Percentiles rank a stretch among this genome's conserved stretches.
These are phyloP conservation scores for Aspergillus sp. DNA, from an alignment of 2,329 filamentous ascomycete species.

Conservation along the genomic window DNA sequence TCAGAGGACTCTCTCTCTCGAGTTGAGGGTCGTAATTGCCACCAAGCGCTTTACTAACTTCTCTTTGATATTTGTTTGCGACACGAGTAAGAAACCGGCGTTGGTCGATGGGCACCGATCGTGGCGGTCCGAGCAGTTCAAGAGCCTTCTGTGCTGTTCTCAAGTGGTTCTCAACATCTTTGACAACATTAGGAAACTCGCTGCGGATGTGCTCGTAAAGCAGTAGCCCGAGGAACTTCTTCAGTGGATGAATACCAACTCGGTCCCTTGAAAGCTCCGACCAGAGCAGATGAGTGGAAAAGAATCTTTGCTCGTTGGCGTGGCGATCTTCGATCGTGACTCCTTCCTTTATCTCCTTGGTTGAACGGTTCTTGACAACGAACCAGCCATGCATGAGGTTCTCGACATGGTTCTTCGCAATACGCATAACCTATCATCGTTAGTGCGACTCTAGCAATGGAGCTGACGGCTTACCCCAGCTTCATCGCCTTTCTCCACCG, in stretches of 20 bases:
- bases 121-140: constrained; percentile 21
- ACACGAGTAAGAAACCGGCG: constrained; percentile 24
- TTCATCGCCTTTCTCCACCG: constrained; percentile 32
- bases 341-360: constrained; percentile 28
- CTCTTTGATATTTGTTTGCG: constrained; percentile 18
- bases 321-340: constrained; percentile 39
- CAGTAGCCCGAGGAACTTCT: constrained; percentile 22
- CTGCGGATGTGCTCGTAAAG: constrained; percentile 30
- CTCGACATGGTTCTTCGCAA: constrained; percentile 23
- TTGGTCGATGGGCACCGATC: constrained; percentile 23
- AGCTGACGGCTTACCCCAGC: constrained; percentile 16
- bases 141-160: constrained; percentile 30
- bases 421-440: constrained; percentile 19
- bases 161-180: constrained; percentile 20
- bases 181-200: constrained; percentile 24
- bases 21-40: constrained; percentile 21
- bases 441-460: background rate
- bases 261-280: constrained; percentile 22
- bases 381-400: constrained; percentile 32
- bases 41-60: constrained; percentile 21
- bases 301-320: constrained; percentile 23
- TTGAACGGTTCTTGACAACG: constrained; percentile 31
- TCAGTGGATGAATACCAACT: constrained; percentile 25
- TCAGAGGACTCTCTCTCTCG: constrained; percentile 14
- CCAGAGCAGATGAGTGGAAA: constrained; percentile 20